phyloP scores from a whole-genome alignment of 805 yeast genomes.

The Kodamaea nitidulidarum region DNA sequence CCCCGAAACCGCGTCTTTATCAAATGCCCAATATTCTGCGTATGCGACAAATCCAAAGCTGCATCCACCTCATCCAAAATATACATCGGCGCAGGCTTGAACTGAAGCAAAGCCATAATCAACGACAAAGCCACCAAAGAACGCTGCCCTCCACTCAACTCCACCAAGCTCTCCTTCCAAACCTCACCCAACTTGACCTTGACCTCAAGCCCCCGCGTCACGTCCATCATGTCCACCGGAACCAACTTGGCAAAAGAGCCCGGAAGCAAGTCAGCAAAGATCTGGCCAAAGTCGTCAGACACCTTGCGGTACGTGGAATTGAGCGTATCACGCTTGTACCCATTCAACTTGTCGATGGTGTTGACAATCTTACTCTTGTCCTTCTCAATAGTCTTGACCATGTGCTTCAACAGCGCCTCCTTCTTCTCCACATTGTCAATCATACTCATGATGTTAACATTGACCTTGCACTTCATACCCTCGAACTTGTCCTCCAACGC shows the following conservation, averaged over 20 bases:
- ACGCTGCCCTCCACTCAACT: constrained; percentile 94
- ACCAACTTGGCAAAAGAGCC: constrained; percentile 87
- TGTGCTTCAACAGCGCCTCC: constrained; percentile 67
- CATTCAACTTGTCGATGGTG: constrained; percentile 77
- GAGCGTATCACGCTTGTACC: constrained; percentile 78
- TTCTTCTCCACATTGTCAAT: constrained; percentile 89
- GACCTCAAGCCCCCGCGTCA: constrained; percentile 87
- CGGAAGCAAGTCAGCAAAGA: constrained; percentile 84
- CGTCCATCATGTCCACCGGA: constrained; percentile 73
- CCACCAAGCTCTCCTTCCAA: constrained; percentile 95
- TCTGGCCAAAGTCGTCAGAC: constrained; percentile 81
- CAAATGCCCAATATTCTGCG: constrained; percentile 95
- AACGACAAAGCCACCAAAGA: constrained; percentile 89
- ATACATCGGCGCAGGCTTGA: constrained; percentile 98
- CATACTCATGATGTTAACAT: constrained; percentile 83
- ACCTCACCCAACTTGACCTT: constrained; percentile 85
- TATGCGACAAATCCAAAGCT: constrained; percentile 92
- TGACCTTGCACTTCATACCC: constrained; percentile 75
- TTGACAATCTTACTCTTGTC: constrained; percentile 88
- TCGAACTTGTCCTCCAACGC: constrained; percentile 57
- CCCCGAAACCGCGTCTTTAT: constrained; percentile 94
- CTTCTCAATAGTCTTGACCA: constrained; percentile 82
- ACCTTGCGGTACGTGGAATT: constrained; percentile 84
- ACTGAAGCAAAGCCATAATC: constrained; percentile 86
- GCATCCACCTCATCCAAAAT: constrained; percentile 98